Conservation (phyloP, 2,329 filamentous ascomycete genomes). For the Aspergillus bombycis region DNA sequence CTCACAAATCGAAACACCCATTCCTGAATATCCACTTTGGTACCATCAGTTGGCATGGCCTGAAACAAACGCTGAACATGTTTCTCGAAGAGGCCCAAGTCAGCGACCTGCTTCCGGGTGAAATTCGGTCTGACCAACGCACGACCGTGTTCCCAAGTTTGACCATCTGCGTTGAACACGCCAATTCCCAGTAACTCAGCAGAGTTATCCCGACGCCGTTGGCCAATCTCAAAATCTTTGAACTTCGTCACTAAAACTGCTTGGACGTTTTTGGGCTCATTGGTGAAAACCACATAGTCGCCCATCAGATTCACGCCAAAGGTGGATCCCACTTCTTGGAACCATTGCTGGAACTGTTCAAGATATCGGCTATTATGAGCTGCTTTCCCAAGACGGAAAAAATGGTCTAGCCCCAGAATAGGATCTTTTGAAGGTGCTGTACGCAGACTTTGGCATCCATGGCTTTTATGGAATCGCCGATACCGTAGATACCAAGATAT, state of each 20-base stretch:
- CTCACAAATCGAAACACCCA: neutral
- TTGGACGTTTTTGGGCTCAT: conserved; percentile 3
- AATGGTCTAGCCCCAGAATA: no score
- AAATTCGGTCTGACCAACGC: conserved; percentile 8
- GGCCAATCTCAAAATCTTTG: neutral
- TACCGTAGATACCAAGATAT: no score
- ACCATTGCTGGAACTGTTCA: no score
- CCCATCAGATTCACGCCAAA: no score
- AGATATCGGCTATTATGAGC: no score
- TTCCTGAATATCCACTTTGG: conserved; percentile 6
- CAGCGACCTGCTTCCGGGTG: conserved; percentile 1
- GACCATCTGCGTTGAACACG: conserved; percentile 1
- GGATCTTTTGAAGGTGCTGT: no score
- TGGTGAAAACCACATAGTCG: no score
- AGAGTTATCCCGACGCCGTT: neutral
- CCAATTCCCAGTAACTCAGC: neutral
- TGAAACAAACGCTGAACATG: neutral
- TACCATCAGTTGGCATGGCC: neutral
- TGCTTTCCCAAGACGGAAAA: no score
- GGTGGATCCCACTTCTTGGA: no score
- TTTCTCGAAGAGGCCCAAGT: neutral
- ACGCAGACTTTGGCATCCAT: no score
- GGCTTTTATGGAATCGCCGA: no score
- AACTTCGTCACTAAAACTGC: neutral
- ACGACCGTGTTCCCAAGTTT: neutral